Percentiles rank a stretch among this genome's conserved stretches.
Conservation (phyloP, 1,284 basidiomycete species). For the Sanghuangporus sanghuang region DNA sequence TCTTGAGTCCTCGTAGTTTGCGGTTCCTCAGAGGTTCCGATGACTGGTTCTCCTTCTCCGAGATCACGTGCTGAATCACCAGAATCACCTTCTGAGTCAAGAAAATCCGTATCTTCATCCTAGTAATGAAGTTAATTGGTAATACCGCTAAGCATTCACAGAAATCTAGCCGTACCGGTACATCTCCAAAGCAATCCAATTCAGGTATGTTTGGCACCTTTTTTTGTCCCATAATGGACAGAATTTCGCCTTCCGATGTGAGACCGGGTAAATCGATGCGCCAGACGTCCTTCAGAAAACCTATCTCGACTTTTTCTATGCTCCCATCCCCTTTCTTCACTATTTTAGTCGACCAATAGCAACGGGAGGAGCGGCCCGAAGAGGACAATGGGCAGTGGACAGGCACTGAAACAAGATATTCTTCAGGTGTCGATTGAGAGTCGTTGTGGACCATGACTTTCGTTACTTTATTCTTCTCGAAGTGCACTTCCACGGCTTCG, state of each 20-base stretch:
- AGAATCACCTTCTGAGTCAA: neutral
- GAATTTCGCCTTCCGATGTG: neutral
- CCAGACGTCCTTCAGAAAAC: conserved; percentile 10
- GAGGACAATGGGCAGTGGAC: neutral
- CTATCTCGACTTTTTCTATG: conserved; percentile 10
- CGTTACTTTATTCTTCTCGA: neutral
- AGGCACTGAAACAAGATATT: conserved; percentile 1
- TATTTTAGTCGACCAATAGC: neutral
- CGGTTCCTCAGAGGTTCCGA: neutral
- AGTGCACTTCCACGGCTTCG: neutral
- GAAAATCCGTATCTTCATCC: neutral
- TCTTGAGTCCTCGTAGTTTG: neutral
- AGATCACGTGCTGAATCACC: neutral
- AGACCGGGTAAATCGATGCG: neutral
- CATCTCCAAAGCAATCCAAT: neutral
- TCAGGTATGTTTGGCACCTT: neutral
- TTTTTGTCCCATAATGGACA: neutral
- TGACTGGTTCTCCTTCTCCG: neutral
- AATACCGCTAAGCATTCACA: neutral
- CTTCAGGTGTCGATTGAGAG: neutral
- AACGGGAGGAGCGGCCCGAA: neutral
- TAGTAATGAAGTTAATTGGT: neutral
- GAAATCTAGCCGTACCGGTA: neutral
- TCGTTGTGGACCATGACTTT: neutral
- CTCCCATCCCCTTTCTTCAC: conserved; percentile 4